Evolutionary conservation across 1,139 yeast genomes (phyloP).

Genomic region (Wickerhamomyces sp.): DNA sequence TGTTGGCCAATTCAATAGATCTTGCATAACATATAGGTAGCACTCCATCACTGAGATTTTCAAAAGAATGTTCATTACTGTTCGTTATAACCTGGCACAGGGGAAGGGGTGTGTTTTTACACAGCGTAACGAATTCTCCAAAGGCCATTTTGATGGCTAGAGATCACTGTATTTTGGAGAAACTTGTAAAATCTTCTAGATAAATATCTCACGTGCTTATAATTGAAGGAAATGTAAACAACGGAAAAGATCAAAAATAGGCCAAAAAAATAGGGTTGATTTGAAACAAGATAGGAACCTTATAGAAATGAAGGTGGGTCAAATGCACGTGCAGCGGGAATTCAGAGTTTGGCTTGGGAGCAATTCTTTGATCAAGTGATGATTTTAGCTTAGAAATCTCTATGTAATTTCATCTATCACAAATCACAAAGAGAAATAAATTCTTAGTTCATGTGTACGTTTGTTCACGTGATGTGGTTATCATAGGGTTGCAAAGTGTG

Average conservation of each 20-base stretch:
- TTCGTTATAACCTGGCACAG: constrained; percentile 64
- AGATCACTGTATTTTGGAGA: neutral
- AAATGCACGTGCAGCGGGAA: no score
- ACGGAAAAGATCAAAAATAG: neutral
- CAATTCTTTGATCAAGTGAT: no score
- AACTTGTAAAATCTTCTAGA: neutral
- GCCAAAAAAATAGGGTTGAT: neutral
- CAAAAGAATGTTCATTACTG: constrained; percentile 11
- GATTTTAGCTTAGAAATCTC: no score
- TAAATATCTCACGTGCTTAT: neutral
- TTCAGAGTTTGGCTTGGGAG: no score
- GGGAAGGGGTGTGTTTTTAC: constrained; percentile 70
- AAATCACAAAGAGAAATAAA: no score
- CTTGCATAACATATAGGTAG: constrained; percentile 81
- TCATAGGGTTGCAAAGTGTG: no score
- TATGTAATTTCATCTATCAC: no score
- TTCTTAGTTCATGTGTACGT: no score
- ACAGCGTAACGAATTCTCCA: constrained; percentile 67
- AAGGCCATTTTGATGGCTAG: constrained; percentile 38
- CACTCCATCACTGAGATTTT: constrained; percentile 47
- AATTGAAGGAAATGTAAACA: constrained; percentile 4
- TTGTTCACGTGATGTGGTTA: neutral
- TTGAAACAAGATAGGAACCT: neutral
- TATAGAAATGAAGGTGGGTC: no score
- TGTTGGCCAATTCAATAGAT: constrained; percentile 82